Evolutionary conservation across 1,284 basidiomycete species (phyloP), one percentile per base, ranked within the genome.

Genomic region (Austropuccinia psidii): DNA sequence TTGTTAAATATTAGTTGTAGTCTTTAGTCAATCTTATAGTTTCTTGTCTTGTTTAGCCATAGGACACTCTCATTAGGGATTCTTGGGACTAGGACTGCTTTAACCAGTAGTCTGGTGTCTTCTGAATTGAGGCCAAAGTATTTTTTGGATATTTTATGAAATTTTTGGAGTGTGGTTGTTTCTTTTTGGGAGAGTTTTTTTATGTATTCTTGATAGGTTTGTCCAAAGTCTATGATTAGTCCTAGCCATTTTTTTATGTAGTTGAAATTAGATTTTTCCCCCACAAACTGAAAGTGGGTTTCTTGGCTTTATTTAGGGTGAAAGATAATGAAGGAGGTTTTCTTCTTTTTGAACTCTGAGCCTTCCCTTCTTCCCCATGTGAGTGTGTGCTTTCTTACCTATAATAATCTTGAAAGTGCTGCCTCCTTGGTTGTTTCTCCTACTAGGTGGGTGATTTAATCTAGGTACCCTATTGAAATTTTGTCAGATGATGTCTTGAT

Each of bases 381-480:
- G 35, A 57, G 35, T 24, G 50, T 35, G 9, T 21, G 33, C 11
- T 39, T 24, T 17, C 35, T 35, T 24, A 29, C 66, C n/a, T 55
- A 11, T 24, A 8, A 13, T 29, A 55, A 27, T 21, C 31, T n/a
- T 21, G 31, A 19, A 7, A 66, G 19, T 19, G 37, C 47, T 15
- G 31, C 19, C 9, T 66, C 49, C 4, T 35, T 13, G 19, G 33
- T 21, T 29, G 47, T 17, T 19, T 52, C 50, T 55, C 50, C 66
- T 5, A 45, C 37, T 9, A 68, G 50, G 21, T 68, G 52, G 9
- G 43, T 39, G 9, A 68, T 37, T 39, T 68, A 33, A 29, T 68
- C 66, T 21, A 68, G 37, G 50, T 54, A 68, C 7, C 52, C 66
- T 29, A 68, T 39, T 52, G 66, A 55, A 9, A 68, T 57, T 24